phyloP scores from a whole-genome alignment of 108 stramenopile species.

The Mediolabrus comicus region DNA sequence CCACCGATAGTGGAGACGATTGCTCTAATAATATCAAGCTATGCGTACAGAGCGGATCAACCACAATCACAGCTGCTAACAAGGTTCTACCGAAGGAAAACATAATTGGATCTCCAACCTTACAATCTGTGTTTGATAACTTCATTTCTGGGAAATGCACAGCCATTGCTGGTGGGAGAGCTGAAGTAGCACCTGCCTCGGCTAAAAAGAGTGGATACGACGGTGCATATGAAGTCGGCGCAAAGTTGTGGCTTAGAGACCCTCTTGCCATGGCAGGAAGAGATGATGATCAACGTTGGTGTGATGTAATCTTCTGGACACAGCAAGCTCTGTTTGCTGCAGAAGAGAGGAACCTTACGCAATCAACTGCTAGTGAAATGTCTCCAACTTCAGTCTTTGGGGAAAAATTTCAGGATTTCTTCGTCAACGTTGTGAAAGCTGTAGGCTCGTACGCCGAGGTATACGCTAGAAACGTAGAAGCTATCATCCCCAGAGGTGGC shows the following conservation, averaged over 20 bases:
- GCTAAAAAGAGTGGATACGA: conserved; percentile 19
- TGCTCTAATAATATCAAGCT: too few species aligned
- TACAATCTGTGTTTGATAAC: too few species aligned
- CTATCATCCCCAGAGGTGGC: conserved; percentile 14
- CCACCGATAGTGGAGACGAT: too few species aligned
- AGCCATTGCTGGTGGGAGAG: conserved; percentile 4
- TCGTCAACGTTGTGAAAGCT: conserved; percentile 12
- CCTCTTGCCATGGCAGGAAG: conserved; percentile 18
- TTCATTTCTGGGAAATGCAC: conserved; percentile 4
- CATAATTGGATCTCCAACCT: too few species aligned
- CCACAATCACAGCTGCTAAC: too few species aligned
- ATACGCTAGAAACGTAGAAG: conserved; percentile 23
- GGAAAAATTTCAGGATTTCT: conserved; percentile 1
- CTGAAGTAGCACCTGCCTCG: conserved; percentile 5
- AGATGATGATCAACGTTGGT: conserved; percentile 9
- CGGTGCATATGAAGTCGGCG: background rate
- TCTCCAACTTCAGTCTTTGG: conserved; percentile 4
- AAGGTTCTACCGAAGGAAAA: too few species aligned
- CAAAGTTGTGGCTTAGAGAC: conserved; percentile 3
- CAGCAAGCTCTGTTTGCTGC: conserved; percentile 24
- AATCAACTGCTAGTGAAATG: background rate
- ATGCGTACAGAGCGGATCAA: too few species aligned
- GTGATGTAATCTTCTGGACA: conserved; percentile 33
- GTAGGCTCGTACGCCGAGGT: conserved; percentile 50
- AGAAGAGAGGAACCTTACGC: conserved; percentile 23